A percentile compares a stretch with the other conserved stretches of the same genome.
phyloP scores from a whole-genome alignment of 2,329 filamentous ascomycete species.

The Xylariaceae sp. region DNA sequence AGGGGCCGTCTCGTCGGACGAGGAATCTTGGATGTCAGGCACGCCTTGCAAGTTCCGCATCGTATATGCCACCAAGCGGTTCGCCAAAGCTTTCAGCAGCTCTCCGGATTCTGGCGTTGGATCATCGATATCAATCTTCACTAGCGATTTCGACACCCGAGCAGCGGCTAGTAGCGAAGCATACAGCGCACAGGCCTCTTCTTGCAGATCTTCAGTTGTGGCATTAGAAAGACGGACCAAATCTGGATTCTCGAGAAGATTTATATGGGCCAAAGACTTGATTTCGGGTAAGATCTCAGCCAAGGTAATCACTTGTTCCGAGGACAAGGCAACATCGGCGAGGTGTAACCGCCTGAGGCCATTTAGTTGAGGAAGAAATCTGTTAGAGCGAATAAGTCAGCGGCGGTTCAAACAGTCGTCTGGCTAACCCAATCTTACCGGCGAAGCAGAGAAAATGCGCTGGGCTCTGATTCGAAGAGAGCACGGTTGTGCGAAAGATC shows the following conservation, averaged over 20 bases:
- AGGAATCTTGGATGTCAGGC: slow-evolving; percentile 42
- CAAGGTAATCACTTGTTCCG: slow-evolving; percentile 84
- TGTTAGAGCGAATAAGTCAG: slow-evolving; percentile 30
- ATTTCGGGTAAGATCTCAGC: slow-evolving; percentile 87
- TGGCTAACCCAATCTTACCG: slow-evolving; percentile 46
- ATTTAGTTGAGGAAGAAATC: slow-evolving; percentile 72
- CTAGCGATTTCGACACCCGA: slow-evolving; percentile 73
- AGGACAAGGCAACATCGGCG: slow-evolving; percentile 72
- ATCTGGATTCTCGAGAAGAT: slow-evolving; percentile 74
- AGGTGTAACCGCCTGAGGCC: slow-evolving; percentile 80
- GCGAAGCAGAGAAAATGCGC: slow-evolving; percentile 66
- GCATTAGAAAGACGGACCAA: slow-evolving; percentile 67
- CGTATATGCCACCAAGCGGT: slow-evolving; percentile 92
- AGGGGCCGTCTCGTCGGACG: slow-evolving; percentile 31
- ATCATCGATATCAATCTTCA: slow-evolving; percentile 88
- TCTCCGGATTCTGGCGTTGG: slow-evolving; percentile 78
- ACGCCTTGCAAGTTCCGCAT: slow-evolving; percentile 83
- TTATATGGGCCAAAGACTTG: slow-evolving; percentile 75
- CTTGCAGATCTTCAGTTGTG: slow-evolving; percentile 72
- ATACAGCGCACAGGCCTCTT: slow-evolving; percentile 91
- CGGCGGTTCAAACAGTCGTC: not conserved
- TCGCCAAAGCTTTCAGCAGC: slow-evolving; percentile 84
- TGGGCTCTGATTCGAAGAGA: slow-evolving; percentile 70
- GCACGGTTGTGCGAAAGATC: slow-evolving; percentile 86
- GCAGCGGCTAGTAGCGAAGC: slow-evolving; percentile 86